These are phyloP conservation scores for Mycena capillaripes DNA, from an alignment of 768 basidiomycete genomes.

Conservation along the genomic window DNA sequence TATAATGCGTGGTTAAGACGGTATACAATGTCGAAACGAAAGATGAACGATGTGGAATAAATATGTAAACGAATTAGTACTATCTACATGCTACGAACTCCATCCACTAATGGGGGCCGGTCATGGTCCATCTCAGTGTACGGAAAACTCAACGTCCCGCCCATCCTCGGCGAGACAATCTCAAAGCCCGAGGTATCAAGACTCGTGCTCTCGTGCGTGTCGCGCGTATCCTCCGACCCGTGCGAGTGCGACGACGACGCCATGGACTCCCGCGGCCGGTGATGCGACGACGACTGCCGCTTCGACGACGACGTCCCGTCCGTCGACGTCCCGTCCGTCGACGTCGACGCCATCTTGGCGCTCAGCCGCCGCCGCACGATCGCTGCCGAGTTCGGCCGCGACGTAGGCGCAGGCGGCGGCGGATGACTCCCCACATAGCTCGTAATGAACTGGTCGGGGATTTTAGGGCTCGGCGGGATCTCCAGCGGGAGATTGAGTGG, in stretches of 20 bases:
- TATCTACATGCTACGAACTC: slow-evolving; percentile 25
- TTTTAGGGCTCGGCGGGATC: slow-evolving; percentile 74
- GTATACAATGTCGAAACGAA: slow-evolving; percentile 29
- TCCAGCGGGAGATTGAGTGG: slow-evolving; percentile 49
- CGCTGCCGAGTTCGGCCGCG: slow-evolving; percentile 34
- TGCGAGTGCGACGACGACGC: slow-evolving; percentile 52
- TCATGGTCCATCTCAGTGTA: slow-evolving; percentile 57
- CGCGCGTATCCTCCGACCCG: slow-evolving; percentile 56
- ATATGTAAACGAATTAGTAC: slow-evolving; percentile 23
- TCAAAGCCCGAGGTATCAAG: slow-evolving; percentile 79
- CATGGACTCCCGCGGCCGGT: slow-evolving; percentile 49
- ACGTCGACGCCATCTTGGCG: slow-evolving; percentile 51
- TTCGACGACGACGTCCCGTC: slow-evolving; percentile 51
- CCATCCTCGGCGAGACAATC: slow-evolving; percentile 68
- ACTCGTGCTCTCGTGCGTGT: slow-evolving; percentile 52
- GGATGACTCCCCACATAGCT: slow-evolving; percentile 39
- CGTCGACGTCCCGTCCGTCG: slow-evolving; percentile 50
- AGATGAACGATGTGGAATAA: slow-evolving; percentile 25
- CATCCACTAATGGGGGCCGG: slow-evolving; percentile 9
- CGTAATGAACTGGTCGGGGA: slow-evolving; percentile 65
- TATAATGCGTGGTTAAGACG: slow-evolving; percentile 31
- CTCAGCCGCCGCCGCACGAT: slow-evolving; percentile 36
- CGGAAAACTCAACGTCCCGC: slow-evolving; percentile 65
- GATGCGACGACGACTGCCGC: slow-evolving; percentile 40
- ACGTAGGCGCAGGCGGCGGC: slow-evolving; percentile 41